Percentiles rank a stretch among this genome's conserved stretches.
phyloP scores from a whole-genome alignment of 345 rosid species.

The Anacardium occidentale region DNA sequence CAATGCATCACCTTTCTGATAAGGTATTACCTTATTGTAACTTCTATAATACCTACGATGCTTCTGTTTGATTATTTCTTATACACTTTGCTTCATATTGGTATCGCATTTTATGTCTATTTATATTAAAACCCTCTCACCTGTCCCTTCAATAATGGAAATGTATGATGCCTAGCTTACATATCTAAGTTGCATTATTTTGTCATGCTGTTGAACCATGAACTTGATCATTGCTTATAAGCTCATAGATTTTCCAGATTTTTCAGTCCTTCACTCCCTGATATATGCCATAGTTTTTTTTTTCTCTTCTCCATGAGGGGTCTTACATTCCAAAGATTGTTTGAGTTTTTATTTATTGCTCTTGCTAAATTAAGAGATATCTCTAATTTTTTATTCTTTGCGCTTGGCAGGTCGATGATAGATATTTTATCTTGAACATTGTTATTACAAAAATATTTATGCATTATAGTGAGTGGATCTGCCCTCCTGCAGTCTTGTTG shows the following conservation, averaged over 20 bases:
- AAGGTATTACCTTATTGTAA: slow-evolving; percentile 42
- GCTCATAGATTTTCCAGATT: neutral
- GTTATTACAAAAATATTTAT: slow-evolving; percentile 63
- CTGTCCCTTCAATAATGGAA: neutral
- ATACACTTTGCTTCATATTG: neutral
- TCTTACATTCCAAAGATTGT: neutral
- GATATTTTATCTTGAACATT: slow-evolving; percentile 62
- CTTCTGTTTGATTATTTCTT: neutral
- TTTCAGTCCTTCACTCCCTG: neutral
- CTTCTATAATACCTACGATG: neutral
- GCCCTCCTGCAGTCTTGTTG: slow-evolving; percentile 43
- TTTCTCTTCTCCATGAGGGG: neutral
- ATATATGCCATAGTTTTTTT: neutral
- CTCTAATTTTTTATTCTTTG: slow-evolving; percentile 20
- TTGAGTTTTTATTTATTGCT: neutral
- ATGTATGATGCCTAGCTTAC: neutral
- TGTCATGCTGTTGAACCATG: neutral
- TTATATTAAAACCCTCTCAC: neutral
- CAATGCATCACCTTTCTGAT: slow-evolving; percentile 38
- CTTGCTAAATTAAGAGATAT: neutral
- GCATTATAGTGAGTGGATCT: slow-evolving; percentile 55
- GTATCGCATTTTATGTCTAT: neutral
- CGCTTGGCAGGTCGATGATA: slow-evolving; percentile 58
- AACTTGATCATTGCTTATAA: neutral
- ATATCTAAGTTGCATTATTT: neutral